Evolutionary conservation across 2,329 filamentous ascomycete genomes (phyloP), one percentile per base, ranked within the genome.

Genomic region (Nemania sp.): DNA sequence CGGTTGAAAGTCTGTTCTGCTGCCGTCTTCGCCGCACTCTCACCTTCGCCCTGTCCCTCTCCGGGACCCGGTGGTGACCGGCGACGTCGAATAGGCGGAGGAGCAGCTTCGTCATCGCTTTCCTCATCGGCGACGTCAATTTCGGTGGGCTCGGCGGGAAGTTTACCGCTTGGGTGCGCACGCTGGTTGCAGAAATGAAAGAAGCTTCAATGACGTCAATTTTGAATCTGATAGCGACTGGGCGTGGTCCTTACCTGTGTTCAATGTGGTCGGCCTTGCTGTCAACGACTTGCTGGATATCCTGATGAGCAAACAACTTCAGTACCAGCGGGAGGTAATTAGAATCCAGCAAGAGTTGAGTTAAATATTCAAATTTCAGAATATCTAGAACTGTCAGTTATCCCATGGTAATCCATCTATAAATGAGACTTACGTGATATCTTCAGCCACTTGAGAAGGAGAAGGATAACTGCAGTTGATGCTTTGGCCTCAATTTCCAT

Each of bases 361-460:
- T 93, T 66, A 99, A 77, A 66, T 97, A 97, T 73, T 99, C 94
- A 63, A 94, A 97, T 69, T 97, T 96, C 61, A 99, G 77, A 23
- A 97, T 83, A 69, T 99, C 91, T 95, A 58, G 37, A 44, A 50
- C 15, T 19, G 46, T 59, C 23, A 59, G 56, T 15, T 15, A 15
- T 6, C 33, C 26, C 24, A 22, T 33, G 28, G 2, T 12, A 11
- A 34, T 33, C 1, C 20, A 22, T 14, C n/a, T 41, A 11, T 5
- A 20, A 47, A 68, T 42, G 14, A 23, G 28, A 77, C 90, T 77
- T 77, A 95, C 91, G 94, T 53, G 91, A 97, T 49, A 96, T 78
- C 70, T 96, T 95, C 65, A 97, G 88, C 94, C 94, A 99, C 72
- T 97, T 99, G 56, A 97, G 70, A 39, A 97, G 73, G n/a, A 96